These are phyloP conservation scores for Byssochlamys sp. DNA, from an alignment of 2,329 filamentous ascomycete species.

Conservation along the genomic window DNA sequence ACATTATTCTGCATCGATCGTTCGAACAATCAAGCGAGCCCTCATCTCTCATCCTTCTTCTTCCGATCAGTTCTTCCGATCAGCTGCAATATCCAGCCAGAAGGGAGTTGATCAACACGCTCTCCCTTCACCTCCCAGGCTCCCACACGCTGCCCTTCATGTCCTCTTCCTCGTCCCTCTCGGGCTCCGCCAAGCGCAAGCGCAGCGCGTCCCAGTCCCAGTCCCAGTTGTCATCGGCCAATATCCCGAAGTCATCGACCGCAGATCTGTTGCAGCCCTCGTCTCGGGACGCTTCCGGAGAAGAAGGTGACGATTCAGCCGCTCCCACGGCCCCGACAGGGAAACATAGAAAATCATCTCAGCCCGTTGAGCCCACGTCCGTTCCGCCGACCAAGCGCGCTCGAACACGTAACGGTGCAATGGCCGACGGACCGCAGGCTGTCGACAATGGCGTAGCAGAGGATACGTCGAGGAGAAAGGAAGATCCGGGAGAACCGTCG, in stretches of 20 bases:
- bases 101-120: neutral
- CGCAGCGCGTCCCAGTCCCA: conserved; percentile 39
- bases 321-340: conserved; percentile 30
- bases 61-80: neutral
- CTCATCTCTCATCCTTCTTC: neutral
- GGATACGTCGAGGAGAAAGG: conserved; percentile 31
- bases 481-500: conserved; percentile 59
- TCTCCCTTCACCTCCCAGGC: neutral
- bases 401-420: conserved; percentile 44
- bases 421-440: conserved; percentile 9
- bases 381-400: conserved; percentile 63
- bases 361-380: conserved; percentile 32
- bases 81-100: neutral
- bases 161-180: conserved; percentile 50
- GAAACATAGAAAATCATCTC: conserved; percentile 51
- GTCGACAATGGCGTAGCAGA: conserved; percentile 19
- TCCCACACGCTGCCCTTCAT: conserved; percentile 30
- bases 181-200: conserved; percentile 65
- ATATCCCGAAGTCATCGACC: conserved; percentile 41
- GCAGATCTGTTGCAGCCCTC: conserved; percentile 60
- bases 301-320: conserved; percentile 68
- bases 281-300: conserved; percentile 71
- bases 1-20: neutral
- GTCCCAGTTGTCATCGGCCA: conserved; percentile 32
- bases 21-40: neutral